A percentile compares a stretch with the other conserved stretches of the same genome.
Conservation (phyloP, 495 filamentous ascomycete species). For the Xylaria curta region DNA sequence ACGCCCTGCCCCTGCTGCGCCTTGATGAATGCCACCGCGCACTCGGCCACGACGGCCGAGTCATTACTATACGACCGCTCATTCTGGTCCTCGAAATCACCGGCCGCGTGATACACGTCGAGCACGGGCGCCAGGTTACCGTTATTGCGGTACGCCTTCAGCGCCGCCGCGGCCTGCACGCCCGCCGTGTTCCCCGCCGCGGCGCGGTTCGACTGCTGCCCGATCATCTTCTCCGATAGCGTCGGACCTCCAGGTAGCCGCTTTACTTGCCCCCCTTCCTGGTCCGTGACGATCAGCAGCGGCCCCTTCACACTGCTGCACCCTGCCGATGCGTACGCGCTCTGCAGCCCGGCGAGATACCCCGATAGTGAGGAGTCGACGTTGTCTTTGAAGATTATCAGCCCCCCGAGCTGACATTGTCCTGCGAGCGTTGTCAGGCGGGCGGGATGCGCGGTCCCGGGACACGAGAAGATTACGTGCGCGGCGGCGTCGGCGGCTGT, state of each 20-base stretch:
- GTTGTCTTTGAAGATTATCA: conserved; percentile 48
- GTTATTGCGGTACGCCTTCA: conserved; percentile 37
- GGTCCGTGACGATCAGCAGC: conserved; percentile 48
- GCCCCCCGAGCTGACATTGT: conserved; percentile 44
- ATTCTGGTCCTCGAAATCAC: conserved; percentile 42
- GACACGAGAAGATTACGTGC: conserved; percentile 50
- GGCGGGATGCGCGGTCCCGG: conserved; percentile 36
- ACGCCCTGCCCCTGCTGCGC: conserved; percentile 43
- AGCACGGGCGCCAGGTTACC: conserved; percentile 44
- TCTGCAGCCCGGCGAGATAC: conserved; percentile 36
- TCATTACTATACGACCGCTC: conserved; percentile 43
- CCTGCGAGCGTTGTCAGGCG: conserved; percentile 40
- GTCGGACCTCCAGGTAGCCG: conserved; percentile 44
- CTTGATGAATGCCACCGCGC: conserved; percentile 38
- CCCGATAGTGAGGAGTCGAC: conserved; percentile 36
- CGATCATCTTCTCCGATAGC: conserved; percentile 41
- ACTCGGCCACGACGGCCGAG: conserved; percentile 34
- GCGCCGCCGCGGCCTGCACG: conserved; percentile 35
- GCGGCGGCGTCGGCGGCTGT: conserved; percentile 35
- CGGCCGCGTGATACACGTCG: conserved; percentile 40
- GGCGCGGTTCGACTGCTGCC: conserved; percentile 32
- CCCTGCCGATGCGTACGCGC: conserved; percentile 37
- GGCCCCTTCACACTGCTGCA: conserved; percentile 35
- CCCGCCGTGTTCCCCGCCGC: conserved; percentile 38
- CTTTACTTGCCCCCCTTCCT: conserved; percentile 44